Percentiles rank a stretch among this genome's conserved stretches.
Conservation (phyloP, 164 flowering plant species). For the Vitis cinerea region DNA sequence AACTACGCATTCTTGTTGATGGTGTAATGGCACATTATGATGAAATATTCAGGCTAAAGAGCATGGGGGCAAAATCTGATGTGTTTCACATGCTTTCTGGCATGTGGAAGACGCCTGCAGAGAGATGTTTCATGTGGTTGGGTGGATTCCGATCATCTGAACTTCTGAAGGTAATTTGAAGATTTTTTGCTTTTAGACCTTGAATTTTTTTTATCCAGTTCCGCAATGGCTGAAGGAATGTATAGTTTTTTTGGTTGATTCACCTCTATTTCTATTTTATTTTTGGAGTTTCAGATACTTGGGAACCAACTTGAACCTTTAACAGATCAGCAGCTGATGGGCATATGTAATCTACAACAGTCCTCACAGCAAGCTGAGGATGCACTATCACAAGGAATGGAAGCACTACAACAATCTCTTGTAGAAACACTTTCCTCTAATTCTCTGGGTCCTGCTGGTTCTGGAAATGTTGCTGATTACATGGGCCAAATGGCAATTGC, state of each 20-base stretch:
- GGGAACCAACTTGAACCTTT: constrained; percentile 79
- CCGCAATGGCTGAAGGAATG: not conserved
- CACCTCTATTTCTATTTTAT: not conserved
- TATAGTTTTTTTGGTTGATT: not conserved
- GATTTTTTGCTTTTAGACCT: not conserved
- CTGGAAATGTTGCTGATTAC: constrained; percentile 70
- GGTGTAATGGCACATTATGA: constrained; percentile 76
- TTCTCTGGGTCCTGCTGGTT: constrained; percentile 51
- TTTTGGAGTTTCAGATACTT: constrained; percentile 49
- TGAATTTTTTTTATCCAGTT: not conserved
- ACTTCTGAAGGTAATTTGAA: constrained; percentile 62
- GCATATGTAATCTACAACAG: constrained; percentile 82
- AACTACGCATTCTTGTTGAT: constrained; percentile 63
- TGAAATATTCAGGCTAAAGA: constrained; percentile 67
- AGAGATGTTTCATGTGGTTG: constrained; percentile 93
- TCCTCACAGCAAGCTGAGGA: constrained; percentile 93
- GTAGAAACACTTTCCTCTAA: constrained; percentile 66
- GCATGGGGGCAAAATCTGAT: constrained; percentile 66
- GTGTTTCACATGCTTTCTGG: constrained; percentile 93
- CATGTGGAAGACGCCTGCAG: constrained; percentile 92
- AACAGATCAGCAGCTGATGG: constrained; percentile 83
- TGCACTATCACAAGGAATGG: constrained; percentile 94
- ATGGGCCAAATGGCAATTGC: constrained; percentile 96
- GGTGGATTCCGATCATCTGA: constrained; percentile 95
- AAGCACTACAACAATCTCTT: constrained; percentile 85